Conservation (phyloP, 176 grass and related monocot genomes). For the Leersia perrieri region DNA sequence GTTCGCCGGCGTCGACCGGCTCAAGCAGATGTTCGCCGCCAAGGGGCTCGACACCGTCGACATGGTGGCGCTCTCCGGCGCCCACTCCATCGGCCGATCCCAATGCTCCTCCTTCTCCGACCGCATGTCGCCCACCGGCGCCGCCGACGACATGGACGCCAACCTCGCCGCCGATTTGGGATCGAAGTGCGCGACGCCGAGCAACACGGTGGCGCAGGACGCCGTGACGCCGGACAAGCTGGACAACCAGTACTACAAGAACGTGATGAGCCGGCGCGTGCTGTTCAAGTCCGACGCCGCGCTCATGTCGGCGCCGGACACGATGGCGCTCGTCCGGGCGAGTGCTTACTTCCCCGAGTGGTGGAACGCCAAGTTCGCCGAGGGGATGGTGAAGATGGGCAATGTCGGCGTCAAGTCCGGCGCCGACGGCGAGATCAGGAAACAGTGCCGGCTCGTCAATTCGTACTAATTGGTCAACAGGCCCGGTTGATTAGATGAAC, state of each 20-base stretch:
- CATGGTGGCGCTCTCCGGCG: conserved; percentile 43
- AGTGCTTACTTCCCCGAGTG: neutral
- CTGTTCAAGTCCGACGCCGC: conserved; percentile 49
- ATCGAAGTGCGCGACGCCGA: neutral
- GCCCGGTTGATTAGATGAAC: no score
- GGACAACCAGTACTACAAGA: conserved; percentile 51
- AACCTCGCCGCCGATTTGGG: neutral
- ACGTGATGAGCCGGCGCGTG: neutral
- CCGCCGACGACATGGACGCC: conserved; percentile 9
- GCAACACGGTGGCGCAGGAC: conserved; percentile 33
- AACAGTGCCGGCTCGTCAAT: conserved; percentile 19
- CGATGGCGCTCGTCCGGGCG: neutral
- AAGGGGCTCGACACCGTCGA: conserved; percentile 29
- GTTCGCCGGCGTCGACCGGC: conserved; percentile 34
- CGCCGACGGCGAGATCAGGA: conserved; percentile 35
- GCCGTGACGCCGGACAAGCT: neutral
- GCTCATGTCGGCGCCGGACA: neutral
- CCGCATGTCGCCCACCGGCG: conserved; percentile 14
- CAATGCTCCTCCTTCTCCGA: conserved; percentile 34
- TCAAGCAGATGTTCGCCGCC: conserved; percentile 32
- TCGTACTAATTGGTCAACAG: neutral
- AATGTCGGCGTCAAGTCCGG: conserved; percentile 32
- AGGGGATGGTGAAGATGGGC: conserved; percentile 40
- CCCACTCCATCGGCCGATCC: conserved; percentile 38
- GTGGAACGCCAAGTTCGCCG: conserved; percentile 28